Base-by-base conservation (phyloP, 1,284 basidiomycete genomes). In the Fomitopsis schrenkii region DNA sequence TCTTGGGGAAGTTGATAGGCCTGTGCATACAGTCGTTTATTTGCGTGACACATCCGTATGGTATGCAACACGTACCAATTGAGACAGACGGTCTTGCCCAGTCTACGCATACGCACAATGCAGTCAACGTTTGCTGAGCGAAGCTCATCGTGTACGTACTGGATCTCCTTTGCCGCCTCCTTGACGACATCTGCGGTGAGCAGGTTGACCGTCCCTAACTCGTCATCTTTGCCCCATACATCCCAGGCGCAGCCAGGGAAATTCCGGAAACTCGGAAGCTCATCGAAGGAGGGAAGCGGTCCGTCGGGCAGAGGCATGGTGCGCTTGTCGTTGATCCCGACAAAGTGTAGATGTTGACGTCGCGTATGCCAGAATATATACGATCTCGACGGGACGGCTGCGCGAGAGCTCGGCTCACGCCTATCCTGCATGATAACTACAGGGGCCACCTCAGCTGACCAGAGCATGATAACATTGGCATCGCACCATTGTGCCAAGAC, bases 131-230 rank as follows among this genome's bases (percentile, higher is more conserved):
- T 26, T 36, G 19, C 3, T 38, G 53, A 9, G 28, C 10, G 7
- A 36, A 38, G 5, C 14, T 19, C n/a, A 5, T 14, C n/a, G 30
- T 12, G 36, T 14, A 38, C 46, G 61, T 66, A 87, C 86, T 77
- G 79, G 48, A 91, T 84, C 69, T 90, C 87, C 56, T 75, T 71
- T n/a, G 86, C 84, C 14, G 85, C 82, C 48, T 76, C 76, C 67
- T 81, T 77, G 15, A 91, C 86, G 8, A 89, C 79, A 8, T 83
- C 80, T 19, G 84, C 81, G 2, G 89, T 90, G 58, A 91, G 74
- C 46, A 91, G 63, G 71, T 91, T 91, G 57, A 91, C 75, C 2
- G 88, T 91, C 5, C 89, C 89, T 12, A 91, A 76, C 67, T 90
- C 77, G 65, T 91, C 90, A 22, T 85, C 82, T 44, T 79, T 72